Base-by-base conservation (phyloP, 1,284 basidiomycete genomes). In the Athelia psychrophila region DNA sequence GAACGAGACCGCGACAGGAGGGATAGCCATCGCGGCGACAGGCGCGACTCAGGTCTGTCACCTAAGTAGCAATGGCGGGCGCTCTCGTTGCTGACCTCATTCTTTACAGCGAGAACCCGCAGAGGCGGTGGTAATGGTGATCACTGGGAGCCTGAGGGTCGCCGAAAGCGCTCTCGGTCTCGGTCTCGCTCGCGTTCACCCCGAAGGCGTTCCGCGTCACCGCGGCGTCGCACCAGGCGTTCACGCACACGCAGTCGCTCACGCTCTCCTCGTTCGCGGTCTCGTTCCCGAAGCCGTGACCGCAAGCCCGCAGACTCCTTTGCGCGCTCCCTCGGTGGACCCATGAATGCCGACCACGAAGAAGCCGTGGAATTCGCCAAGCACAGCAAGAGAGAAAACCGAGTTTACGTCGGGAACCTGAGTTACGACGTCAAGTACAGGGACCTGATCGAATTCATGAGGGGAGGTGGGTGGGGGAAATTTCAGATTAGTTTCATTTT, bases 331-430 rank as follows among this genome's bases (percentile, higher is more conserved):
- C 83, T 92, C 23, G 93, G 91, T 23, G 93, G 93, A 2, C 91
- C 93, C 2, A 93, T 95, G 83, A 95, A 95, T 61, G 92, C 93
- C 24, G 84, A 89, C 19, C 83, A 88, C 53, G 91, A 92, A 73
- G 93, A 95, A 68, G 92, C 93, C 15, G 85, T 83, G 62, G 92
- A 93, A 66, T 93, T 94, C 61, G 87, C 93, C 63, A 94, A 95
- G 71, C 82, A 88, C 65, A 94, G 91, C 85, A 92, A 95, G 79
- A 86, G 93, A 78, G 95, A 98, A 79, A 95, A 98, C 74, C 83
- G 96, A 59, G 93, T 98, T 64, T 98, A 99, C 67, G 93, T 98
- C 69, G 96, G 95, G 67, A 98, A 98, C 73, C 84, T 98, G 72
- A 91, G 89, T 68, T 98, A 97, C 80, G 92, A 95, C 71, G 92